Percentiles rank a stretch among this genome's conserved stretches.
These are phyloP conservation scores for Parietichytrium sp. DNA, from an alignment of 108 stramenopile species.

Conservation along the genomic window DNA sequence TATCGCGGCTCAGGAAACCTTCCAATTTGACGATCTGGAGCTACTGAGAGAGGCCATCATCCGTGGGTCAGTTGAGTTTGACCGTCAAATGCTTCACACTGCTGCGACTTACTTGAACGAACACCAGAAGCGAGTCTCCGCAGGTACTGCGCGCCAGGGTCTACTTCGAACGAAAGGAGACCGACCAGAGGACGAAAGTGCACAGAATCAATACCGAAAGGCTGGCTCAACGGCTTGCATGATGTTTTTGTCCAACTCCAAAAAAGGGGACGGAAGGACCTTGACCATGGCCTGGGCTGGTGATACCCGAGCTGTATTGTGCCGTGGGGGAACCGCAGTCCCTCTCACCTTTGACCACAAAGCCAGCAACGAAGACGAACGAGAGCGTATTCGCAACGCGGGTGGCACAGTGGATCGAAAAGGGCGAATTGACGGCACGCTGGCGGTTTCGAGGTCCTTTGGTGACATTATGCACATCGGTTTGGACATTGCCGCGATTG, in stretches of 20 bases:
- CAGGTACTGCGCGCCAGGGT: not conserved
- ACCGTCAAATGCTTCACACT: conserved; percentile 19
- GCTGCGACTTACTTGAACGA: not conserved
- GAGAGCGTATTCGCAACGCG: conserved; percentile 71
- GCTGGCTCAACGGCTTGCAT: conserved; percentile 22
- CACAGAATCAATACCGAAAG: not conserved
- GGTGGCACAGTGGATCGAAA: conserved; percentile 62
- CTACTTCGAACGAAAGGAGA: conserved; percentile 32
- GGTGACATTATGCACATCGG: conserved; percentile 73
- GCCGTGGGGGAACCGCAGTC: conserved; percentile 52
- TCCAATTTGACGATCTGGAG: not conserved
- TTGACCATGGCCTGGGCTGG: conserved; percentile 75
- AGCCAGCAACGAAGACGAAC: conserved; percentile 72
- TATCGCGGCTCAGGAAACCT: not conserved
- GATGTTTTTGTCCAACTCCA: not conserved
- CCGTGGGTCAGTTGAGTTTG: not conserved
- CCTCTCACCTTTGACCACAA: conserved; percentile 89
- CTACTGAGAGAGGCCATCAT: not conserved
- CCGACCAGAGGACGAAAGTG: not conserved
- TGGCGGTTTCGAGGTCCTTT: conserved; percentile 88
- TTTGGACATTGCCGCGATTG: conserved; percentile 86
- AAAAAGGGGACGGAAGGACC: not conserved
- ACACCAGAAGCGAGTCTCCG: not conserved
- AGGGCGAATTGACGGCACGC: conserved; percentile 90
- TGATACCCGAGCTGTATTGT: conserved; percentile 81